Conservation (phyloP, 2,329 filamentous ascomycete species). For the Podosphaera fusca region DNA sequence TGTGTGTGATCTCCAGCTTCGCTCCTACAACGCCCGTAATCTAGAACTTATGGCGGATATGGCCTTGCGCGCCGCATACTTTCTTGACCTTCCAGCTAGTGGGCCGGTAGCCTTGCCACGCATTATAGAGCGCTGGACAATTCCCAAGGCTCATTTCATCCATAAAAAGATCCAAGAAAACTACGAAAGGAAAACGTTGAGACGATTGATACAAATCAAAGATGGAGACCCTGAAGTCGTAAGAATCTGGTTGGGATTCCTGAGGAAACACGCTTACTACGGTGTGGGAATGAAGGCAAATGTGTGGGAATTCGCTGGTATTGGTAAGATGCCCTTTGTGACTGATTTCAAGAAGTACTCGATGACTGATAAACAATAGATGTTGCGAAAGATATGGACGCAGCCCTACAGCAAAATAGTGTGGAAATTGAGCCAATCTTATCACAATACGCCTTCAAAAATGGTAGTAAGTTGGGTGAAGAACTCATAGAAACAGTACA, state of each 20-base stretch:
- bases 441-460: conserved; percentile 30
- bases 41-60: conserved; percentile 92
- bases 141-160: conserved; percentile 71
- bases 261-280: conserved; percentile 79
- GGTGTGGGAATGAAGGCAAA: conserved; percentile 99
- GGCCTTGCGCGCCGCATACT: conserved; percentile 82
- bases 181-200: conserved; percentile 74
- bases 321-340: conserved; percentile 27
- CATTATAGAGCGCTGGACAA: conserved; percentile 83
- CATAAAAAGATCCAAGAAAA: conserved; percentile 97
- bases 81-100: conserved; percentile 62
- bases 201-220: conserved; percentile 73
- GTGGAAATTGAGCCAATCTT: conserved; percentile 27
- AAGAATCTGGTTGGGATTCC: conserved; percentile 74
- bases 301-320: conserved; percentile 63
- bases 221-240: conserved; percentile 79
- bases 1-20: conserved; percentile 74
- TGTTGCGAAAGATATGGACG: conserved; percentile 28
- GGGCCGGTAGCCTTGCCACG: conserved; percentile 72
- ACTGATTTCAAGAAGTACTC: not conserved
- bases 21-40: conserved; percentile 74
- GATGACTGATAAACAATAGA: conserved; percentile 17
- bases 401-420: conserved; percentile 21
- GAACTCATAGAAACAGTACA: conserved; percentile 34
- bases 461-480: conserved; percentile 25